A percentile compares a stretch with the other conserved stretches of the same genome.
Evolutionary conservation across 495 filamentous ascomycete genomes (phyloP).

Genomic region (Neurospora sublineolata): DNA sequence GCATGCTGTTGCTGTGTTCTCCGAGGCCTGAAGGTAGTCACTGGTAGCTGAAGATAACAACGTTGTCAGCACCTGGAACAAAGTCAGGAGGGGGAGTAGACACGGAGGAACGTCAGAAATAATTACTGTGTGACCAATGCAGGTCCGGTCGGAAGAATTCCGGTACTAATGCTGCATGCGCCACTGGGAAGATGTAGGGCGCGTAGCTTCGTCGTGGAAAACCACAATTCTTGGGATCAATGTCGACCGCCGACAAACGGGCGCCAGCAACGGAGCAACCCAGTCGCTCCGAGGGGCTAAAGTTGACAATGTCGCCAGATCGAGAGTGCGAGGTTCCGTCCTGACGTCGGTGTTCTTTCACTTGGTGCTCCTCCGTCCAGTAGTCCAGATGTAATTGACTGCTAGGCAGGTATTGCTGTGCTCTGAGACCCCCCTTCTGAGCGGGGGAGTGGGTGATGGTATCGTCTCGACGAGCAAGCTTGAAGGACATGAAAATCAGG

Average conservation of each 20-base stretch:
- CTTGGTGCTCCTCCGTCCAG: not conserved
- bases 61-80: not conserved
- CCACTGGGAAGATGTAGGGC: not conserved
- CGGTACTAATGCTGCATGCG: not conserved
- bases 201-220: not conserved
- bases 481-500: not conserved
- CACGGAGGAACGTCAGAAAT: not conserved
- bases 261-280: not conserved
- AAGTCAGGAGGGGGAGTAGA: not conserved
- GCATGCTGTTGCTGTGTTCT: not conserved
- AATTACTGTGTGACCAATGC: not conserved
- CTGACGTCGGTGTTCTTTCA: not conserved
- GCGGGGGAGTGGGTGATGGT: not conserved
- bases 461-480: not conserved
- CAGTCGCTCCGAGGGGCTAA: not conserved
- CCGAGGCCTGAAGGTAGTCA: not conserved
- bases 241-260: not conserved
- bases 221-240: not conserved
- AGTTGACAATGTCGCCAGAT: not conserved
- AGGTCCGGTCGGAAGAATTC: not conserved
- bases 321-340: not conserved
- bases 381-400: not conserved
- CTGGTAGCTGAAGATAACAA: not conserved
- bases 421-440: not conserved
- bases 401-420: not conserved